Evolutionary conservation across 2,329 filamentous ascomycete genomes (phyloP).

Genomic region (Botrytis cinerea): DNA sequence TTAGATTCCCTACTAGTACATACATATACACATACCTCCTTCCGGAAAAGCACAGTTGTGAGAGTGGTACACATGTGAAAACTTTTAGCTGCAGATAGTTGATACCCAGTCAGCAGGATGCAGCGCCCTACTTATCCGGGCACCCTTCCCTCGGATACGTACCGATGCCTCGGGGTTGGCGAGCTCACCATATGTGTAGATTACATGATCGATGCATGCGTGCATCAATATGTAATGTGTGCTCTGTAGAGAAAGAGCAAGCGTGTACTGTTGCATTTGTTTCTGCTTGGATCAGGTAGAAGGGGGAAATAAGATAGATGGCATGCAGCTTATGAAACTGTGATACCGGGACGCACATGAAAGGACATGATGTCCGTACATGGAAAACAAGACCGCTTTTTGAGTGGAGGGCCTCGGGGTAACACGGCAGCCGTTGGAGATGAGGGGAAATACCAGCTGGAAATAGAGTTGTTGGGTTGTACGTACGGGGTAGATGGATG

Average conservation of each 20-base stretch:
- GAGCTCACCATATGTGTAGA: not conserved
- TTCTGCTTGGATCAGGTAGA: not conserved
- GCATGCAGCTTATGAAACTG: constrained; percentile 21
- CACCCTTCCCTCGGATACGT: constrained; percentile 22
- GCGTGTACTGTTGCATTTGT: not conserved
- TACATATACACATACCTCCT: not conserved
- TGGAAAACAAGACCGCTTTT: constrained; percentile 19
- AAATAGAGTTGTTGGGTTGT: constrained; percentile 11
- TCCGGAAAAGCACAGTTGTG: not conserved
- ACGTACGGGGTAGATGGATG: not conserved
- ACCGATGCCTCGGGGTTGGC: constrained; percentile 22
- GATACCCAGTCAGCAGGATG: constrained; percentile 12
- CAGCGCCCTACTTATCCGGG: constrained; percentile 3
- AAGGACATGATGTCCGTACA: constrained; percentile 4
- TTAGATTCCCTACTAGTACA: not conserved
- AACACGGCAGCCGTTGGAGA: constrained; percentile 24
- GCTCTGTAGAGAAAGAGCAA: constrained; percentile 6
- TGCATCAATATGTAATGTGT: not conserved
- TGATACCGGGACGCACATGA: constrained; percentile 17
- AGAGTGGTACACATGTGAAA: not conserved
- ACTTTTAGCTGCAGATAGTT: not conserved
- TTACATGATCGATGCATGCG: constrained; percentile 22
- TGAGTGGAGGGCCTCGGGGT: constrained; percentile 7
- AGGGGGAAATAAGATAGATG: constrained; percentile 7
- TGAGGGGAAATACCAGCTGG: constrained; percentile 16